These are phyloP conservation scores for Gastrodia elata DNA, from an alignment of 106 monocot genomes.

Conservation along the genomic window DNA sequence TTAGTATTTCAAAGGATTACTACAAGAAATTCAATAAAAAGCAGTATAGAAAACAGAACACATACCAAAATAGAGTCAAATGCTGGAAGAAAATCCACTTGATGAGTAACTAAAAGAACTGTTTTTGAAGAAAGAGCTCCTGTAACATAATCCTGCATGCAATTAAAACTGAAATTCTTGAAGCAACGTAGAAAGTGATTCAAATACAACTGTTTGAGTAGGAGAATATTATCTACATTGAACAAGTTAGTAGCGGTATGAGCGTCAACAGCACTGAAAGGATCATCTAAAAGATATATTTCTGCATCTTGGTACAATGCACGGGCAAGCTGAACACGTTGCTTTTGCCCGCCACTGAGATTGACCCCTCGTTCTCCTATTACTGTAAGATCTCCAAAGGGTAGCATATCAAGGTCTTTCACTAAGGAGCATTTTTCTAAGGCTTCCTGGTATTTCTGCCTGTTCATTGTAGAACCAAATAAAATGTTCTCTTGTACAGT, in stretches of 20 bases:
- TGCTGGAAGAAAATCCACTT: conserved; percentile 62
- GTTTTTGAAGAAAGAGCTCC: conserved; percentile 37
- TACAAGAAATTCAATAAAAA: neutral
- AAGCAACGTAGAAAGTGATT: neutral
- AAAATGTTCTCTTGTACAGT: conserved; percentile 60
- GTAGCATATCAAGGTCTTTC: conserved; percentile 73
- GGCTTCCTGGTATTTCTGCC: conserved; percentile 39
- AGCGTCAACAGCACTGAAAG: conserved; percentile 94
- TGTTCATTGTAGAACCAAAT: conserved; percentile 55
- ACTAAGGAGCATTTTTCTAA: conserved; percentile 60
- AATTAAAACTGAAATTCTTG: neutral
- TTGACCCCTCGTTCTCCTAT: conserved; percentile 89
- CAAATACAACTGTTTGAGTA: neutral
- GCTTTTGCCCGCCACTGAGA: conserved; percentile 94
- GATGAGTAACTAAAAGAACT: conserved; percentile 58
- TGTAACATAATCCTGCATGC: conserved; percentile 42
- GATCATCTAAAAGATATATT: conserved; percentile 82
- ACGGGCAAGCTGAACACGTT: conserved; percentile 86
- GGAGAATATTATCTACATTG: conserved; percentile 15
- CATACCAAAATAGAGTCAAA: conserved; percentile 50
- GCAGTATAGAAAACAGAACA: neutral
- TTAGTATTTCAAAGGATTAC: too few species aligned
- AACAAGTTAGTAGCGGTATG: conserved; percentile 59
- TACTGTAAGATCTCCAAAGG: conserved; percentile 78
- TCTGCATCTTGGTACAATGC: conserved; percentile 84